phyloP scores from a whole-genome alignment of 1,284 basidiomycete species.

The Grifola frondosa region DNA sequence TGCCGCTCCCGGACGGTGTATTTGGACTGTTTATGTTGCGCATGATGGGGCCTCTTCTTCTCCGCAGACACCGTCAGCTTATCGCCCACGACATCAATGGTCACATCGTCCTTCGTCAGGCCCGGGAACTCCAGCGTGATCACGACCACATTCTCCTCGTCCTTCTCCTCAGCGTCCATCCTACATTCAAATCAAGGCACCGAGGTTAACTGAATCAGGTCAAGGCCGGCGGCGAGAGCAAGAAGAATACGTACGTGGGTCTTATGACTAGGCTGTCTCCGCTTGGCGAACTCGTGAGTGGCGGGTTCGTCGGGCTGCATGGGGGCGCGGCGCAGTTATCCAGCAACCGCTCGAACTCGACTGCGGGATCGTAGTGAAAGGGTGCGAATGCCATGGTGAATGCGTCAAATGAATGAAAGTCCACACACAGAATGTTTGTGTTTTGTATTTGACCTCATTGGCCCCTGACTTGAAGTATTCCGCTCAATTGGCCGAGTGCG shows the following conservation, averaged over 20 bases:
- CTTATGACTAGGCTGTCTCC: too few relatives aligned
- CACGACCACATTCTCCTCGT: conserved; percentile 39
- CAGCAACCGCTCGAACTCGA: conserved; percentile 19
- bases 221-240: too few relatives aligned
- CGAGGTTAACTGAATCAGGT: too few relatives aligned
- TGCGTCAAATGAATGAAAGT: background rate
- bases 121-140: conserved; percentile 52
- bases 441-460: background rate
- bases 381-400: conserved; percentile 15
- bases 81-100: conserved; percentile 42
- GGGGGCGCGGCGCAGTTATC: conserved; percentile 9
- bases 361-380: conserved; percentile 21
- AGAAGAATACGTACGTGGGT: too few relatives aligned
- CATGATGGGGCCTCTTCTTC: too few relatives aligned
- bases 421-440: background rate
- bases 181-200: too few relatives aligned
- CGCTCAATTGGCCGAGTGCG: too few relatives aligned
- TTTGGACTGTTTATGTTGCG: too few relatives aligned
- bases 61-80: conserved; percentile 44
- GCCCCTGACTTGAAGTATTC: too few relatives aligned
- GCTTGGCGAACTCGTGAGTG: too few relatives aligned
- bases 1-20: conserved; percentile 45
- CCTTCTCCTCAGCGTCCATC: conserved; percentile 47
- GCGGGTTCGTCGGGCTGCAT: too few relatives aligned
- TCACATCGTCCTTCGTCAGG: conserved; percentile 42